A percentile compares a stretch with the other conserved stretches of the same genome.
Conservation (phyloP, 2,329 filamentous ascomycete genomes). For the Albophoma yamanashiensis region DNA sequence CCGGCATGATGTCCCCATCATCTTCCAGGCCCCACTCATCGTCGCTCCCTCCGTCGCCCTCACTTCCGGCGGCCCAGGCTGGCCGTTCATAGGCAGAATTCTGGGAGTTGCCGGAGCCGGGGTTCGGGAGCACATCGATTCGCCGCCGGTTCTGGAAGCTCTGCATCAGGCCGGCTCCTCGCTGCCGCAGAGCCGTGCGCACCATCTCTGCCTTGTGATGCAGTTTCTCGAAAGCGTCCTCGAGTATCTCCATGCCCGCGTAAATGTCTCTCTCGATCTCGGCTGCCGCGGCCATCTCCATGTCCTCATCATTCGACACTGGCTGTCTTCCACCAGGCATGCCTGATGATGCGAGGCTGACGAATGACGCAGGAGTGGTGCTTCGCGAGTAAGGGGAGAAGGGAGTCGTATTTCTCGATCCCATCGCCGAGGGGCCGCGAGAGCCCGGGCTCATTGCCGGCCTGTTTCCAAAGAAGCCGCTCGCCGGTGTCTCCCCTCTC, state of each 20-base stretch:
- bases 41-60: constrained; percentile 40
- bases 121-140: constrained; percentile 42
- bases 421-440: constrained; percentile 28
- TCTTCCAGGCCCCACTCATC: constrained; percentile 49
- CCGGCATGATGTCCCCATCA: constrained; percentile 56
- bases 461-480: constrained; percentile 29
- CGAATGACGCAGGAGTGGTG: constrained; percentile 46
- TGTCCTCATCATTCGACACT: constrained; percentile 88
- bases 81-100: constrained; percentile 33
- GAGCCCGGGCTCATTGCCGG: constrained; percentile 27
- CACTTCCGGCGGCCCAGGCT: constrained; percentile 25
- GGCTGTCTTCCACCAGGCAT: constrained; percentile 36
- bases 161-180: constrained; percentile 64
- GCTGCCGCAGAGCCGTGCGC: constrained; percentile 67
- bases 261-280: constrained; percentile 93
- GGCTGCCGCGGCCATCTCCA: constrained; percentile 78
- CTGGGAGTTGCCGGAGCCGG: constrained; percentile 35
- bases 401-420: constrained; percentile 36
- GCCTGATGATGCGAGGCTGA: constrained; percentile 44
- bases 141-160: constrained; percentile 48
- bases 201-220: constrained; percentile 77
- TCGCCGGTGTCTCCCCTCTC: constrained; percentile 43
- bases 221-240: constrained; percentile 89
- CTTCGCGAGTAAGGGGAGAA: constrained; percentile 42
- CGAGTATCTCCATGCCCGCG: constrained; percentile 83